Conservation (phyloP, 108 stramenopile genomes). For the Skeletonema costatum region DNA sequence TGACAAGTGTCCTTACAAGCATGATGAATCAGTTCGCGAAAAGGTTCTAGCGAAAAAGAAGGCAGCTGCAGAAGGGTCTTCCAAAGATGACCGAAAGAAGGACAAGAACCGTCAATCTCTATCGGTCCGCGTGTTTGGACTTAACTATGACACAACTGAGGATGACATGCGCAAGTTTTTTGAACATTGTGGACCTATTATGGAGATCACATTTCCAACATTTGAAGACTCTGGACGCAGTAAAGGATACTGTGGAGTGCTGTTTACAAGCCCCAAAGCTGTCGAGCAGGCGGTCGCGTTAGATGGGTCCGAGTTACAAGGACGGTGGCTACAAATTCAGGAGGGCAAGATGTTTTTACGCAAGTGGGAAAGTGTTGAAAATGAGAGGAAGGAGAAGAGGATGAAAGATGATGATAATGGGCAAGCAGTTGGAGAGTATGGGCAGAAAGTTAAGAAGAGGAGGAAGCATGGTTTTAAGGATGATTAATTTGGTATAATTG, state of each 20-base stretch:
- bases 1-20: constrained; percentile 65
- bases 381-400: constrained; percentile 11
- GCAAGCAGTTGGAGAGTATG: constrained; percentile 30
- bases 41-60: constrained; percentile 47
- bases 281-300: constrained; percentile 52
- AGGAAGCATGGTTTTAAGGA: constrained; percentile 38
- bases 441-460: constrained; percentile 35
- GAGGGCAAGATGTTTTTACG: constrained; percentile 66
- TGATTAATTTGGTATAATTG: neutral
- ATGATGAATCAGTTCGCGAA: constrained; percentile 57
- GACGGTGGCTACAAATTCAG: constrained; percentile 63
- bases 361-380: constrained; percentile 50
- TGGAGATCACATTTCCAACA: constrained; percentile 66
- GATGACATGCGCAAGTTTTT: constrained; percentile 66
- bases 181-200: constrained; percentile 57
- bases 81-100: constrained; percentile 14
- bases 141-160: constrained; percentile 75
- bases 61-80: constrained; percentile 1
- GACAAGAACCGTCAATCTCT: constrained; percentile 59
- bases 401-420: constrained; percentile 4
- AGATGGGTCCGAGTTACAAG: constrained; percentile 55
- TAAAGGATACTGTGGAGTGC: constrained; percentile 81
- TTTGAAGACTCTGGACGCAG: constrained; percentile 78
- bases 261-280: constrained; percentile 73
- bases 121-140: constrained; percentile 77